These are phyloP conservation scores for Populus deltoides DNA, from an alignment of 345 rosid species.

Conservation along the genomic window DNA sequence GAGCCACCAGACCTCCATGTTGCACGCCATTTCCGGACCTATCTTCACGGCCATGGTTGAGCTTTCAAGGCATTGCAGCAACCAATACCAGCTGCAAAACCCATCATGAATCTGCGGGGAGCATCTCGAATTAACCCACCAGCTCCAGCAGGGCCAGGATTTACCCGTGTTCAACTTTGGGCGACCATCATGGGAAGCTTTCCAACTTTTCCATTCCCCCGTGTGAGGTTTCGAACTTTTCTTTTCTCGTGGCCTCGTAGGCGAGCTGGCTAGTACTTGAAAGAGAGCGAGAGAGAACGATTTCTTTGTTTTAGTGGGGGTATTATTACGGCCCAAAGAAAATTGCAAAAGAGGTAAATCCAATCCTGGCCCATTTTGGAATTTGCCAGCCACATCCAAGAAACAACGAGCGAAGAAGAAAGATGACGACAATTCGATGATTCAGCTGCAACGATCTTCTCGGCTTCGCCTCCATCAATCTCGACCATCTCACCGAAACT, in stretches of 20 bases:
- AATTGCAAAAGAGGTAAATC: neutral
- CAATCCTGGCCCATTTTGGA: neutral
- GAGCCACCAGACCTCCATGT: neutral
- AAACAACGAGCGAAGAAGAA: neutral
- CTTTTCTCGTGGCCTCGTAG: neutral
- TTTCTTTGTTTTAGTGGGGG: neutral
- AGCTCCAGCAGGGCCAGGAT: neutral
- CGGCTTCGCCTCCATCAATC: conserved; percentile 73
- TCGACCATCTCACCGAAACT: conserved; percentile 95
- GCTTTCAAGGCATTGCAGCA: neutral
- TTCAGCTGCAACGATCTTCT: conserved; percentile 95
- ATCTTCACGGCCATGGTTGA: neutral
- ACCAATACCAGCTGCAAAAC: neutral
- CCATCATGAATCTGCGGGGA: neutral
- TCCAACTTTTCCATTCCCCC: neutral
- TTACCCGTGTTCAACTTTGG: neutral
- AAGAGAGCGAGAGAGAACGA: too few species aligned
- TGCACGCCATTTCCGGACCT: neutral
- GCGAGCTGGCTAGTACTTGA: too few species aligned
- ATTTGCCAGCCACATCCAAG: neutral
- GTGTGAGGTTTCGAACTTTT: neutral
- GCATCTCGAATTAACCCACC: neutral
- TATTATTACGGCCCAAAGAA: neutral
- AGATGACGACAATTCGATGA: conserved; percentile 86
- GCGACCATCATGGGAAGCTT: neutral